Evolutionary conservation across 31 red algal genomes (phyloP), one percentile per base, ranked within the genome.

Genomic region (Asparagopsis taxiformis): DNA sequence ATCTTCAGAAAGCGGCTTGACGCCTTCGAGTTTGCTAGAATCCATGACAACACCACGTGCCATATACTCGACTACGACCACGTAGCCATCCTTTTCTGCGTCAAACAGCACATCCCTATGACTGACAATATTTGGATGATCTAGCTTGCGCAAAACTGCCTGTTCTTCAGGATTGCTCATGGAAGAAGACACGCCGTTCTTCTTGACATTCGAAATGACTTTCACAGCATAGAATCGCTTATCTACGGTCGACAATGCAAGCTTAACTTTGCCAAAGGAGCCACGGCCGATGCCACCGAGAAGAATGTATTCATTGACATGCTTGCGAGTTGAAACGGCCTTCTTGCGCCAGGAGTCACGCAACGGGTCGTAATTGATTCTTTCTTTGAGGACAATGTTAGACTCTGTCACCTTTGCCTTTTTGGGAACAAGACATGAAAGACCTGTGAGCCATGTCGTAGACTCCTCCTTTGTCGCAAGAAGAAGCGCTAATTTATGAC

Each of bases 211-310:
- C 54, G 73, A 70, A 1, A 94, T 78, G 36, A 91, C 73, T 58
- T 98, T 98, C 34, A 94, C 79, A 19, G 95, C 95, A 32, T 89
- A 93, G 55, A 98, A 98, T 36, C 77, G 70, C 55, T 80, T 90
- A 30, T 85, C 80, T n/a, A 59, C 48, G 5, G 84, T 72, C 4
- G 77, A 84, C 32, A 98, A 51, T 0, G 84, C 90, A 5, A 98
- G 77, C 41, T 89, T 93, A 24, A 98, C 95, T 53, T 98, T 93
- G 6, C 95, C 95, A 70, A 87, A 91, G 16, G 73, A 86, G 0
- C 95, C 95, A 19, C 76, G 70, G 8, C 95, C 95, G 53, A 98
- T 80, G 5, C 56, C 66, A 17, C 91, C 77, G 13, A 98, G 73
- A 54, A 94, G 44, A 54, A 98, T 86, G 67, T 91, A 97, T 48